These are phyloP conservation scores for Eudorina sp. DNA, from an alignment of 139 green algal species.

Conservation along the genomic window DNA sequence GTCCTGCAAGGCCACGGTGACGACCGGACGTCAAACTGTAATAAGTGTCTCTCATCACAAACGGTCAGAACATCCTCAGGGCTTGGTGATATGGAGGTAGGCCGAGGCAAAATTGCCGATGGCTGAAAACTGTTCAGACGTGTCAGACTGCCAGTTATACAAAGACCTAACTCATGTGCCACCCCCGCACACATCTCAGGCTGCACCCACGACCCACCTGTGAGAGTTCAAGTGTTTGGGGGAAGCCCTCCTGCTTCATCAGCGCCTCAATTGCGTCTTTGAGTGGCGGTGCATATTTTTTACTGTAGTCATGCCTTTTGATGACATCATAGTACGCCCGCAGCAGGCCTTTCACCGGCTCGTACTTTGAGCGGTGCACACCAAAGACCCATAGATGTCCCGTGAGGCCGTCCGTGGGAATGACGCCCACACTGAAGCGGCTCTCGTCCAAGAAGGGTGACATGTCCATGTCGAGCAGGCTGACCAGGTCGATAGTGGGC, in stretches of 20 bases:
- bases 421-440: neutral
- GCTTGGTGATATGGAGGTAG: no score
- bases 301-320: neutral
- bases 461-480: neutral
- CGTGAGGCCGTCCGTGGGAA: neutral
- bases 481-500: neutral
- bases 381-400: conserved; percentile 6
- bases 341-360: neutral
- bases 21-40: no score
- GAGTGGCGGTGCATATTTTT: neutral
- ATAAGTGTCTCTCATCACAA: no score
- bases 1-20: no score
- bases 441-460: neutral
- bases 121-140: no score
- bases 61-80: no score
- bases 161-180: no score
- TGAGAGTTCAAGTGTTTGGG: neutral
- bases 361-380: neutral
- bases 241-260: neutral
- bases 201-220: no score
- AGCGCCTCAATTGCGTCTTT: neutral
- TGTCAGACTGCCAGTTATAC: no score
- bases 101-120: no score
- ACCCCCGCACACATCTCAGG: no score
- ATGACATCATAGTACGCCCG: neutral